These are phyloP conservation scores for Camellia granthamiana DNA, from an alignment of 148 eudicot species.

Conservation along the genomic window DNA sequence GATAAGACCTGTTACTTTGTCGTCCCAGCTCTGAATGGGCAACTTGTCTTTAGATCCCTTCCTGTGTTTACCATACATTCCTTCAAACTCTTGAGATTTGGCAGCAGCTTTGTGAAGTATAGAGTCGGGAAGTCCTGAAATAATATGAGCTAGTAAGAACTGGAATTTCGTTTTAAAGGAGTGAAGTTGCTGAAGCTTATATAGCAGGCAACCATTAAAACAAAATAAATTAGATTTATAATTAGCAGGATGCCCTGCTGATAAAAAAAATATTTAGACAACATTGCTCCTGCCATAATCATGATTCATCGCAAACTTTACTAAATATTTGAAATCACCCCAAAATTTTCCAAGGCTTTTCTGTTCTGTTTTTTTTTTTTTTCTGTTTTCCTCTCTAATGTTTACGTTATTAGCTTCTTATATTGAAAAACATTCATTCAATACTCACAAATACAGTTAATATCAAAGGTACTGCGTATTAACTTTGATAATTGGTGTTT, in stretches of 20 bases:
- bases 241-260: neutral
- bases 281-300: neutral
- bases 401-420: neutral
- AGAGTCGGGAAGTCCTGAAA: conserved; percentile 79
- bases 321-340: neutral
- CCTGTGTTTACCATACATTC: conserved; percentile 45
- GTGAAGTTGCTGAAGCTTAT: conserved; percentile 1
- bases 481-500: too few relatives aligned
- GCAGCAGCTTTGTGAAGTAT: conserved; percentile 68
- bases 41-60: conserved; percentile 16
- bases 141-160: conserved; percentile 6
- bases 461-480: neutral
- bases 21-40: conserved; percentile 27
- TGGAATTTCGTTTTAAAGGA: neutral
- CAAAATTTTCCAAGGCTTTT: neutral
- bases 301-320: neutral
- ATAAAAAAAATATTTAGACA: neutral
- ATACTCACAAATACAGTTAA: neutral
- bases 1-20: conserved; percentile 25
- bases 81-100: conserved; percentile 87
- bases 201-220: neutral
- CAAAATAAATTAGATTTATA: neutral
- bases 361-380: neutral
- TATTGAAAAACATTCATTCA: conserved; percentile 4
- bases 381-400: neutral